Base-by-base conservation (phyloP, 805 yeast species). In the Teunomyces atbi region DNA sequence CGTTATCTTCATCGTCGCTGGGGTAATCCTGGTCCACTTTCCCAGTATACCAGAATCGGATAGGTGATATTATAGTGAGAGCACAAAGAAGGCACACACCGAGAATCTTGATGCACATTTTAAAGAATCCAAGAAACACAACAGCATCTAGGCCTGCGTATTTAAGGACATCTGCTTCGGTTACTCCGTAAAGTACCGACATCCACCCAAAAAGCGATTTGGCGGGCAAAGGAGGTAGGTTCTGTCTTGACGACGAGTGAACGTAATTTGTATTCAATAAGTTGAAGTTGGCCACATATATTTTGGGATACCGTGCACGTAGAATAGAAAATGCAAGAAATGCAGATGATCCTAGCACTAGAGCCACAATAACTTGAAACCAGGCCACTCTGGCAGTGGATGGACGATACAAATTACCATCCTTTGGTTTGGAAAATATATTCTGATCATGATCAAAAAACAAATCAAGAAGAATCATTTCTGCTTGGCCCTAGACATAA, bases 131-230 rank as follows among this genome's bases (percentile, higher is more conserved):
- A 27, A 92, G 67, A 59, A 88, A 92, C 41, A 94, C 98, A 66
- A 79, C 90, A 0, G 97, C 97, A 68, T 92, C 99, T 37, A 92
- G 67, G 0, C 99, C 99, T 2, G 97, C 96, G 58, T 84, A 85
- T 50, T 89, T 92, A 42, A 92, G 73, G 2, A 94, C 78, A 47
- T 89, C 90, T 12, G 78, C 74, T 55, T 92, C 98, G 20, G 76
- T 72, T 15, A 91, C 82, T 10, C 65, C 64, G 59, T 78, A 79
- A 11, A 92, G 68, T 0, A 82, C 78, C 0, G 83, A 78, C 6
- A 91, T 73, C 97, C 98, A 92, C 2, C 91, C 90, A 56, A 90
- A 85, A 10, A 86, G 61, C 2, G 88, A 74, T 32, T 62, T 63
- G 39, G 69, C 54, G 5, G 87, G 83, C 15, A 88, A 69, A 27